phyloP scores from a whole-genome alignment of 2,329 filamentous ascomycete species.

The Tetracladium maxilliforme region DNA sequence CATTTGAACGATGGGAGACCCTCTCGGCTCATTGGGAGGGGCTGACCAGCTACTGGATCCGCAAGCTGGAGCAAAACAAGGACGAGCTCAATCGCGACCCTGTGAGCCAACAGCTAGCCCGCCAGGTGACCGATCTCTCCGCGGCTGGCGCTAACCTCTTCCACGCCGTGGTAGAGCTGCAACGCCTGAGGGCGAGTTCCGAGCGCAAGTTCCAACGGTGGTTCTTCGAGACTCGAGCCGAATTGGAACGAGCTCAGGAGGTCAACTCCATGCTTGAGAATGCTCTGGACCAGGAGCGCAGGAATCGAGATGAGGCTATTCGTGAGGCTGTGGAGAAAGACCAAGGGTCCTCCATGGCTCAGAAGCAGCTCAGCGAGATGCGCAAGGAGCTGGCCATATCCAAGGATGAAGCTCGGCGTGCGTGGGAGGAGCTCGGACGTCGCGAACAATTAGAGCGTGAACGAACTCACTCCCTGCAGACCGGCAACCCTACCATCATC shows the following conservation, averaged over 20 bases:
- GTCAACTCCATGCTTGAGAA: constrained; percentile 66
- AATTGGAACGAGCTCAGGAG: constrained; percentile 76
- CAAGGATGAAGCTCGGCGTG: constrained; percentile 86
- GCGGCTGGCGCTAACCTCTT: constrained; percentile 94
- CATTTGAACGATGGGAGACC: constrained; percentile 95
- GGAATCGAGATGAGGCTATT: constrained; percentile 52
- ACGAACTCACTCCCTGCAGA: constrained; percentile 68
- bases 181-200: constrained; percentile 83
- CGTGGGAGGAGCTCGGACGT: constrained; percentile 92
- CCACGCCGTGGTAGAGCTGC: constrained; percentile 91
- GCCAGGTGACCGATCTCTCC: constrained; percentile 93
- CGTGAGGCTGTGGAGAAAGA: constrained; percentile 52
- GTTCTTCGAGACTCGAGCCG: constrained; percentile 89
- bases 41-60: constrained; percentile 93
- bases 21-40: constrained; percentile 97
- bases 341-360: constrained; percentile 48
- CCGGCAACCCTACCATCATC: constrained; percentile 76
- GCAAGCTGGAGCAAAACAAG: constrained; percentile 78
- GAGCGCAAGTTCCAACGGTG: constrained; percentile 97
- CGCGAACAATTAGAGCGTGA: constrained; percentile 90
- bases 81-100: constrained; percentile 73
- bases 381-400: constrained; percentile 86
- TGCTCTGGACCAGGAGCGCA: constrained; percentile 60
- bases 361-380: constrained; percentile 78
- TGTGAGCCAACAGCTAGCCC: constrained; percentile 72